Conservation (phyloP, 371 early-diverging fungal genomes). For the Zopfochytrium polystomum region DNA sequence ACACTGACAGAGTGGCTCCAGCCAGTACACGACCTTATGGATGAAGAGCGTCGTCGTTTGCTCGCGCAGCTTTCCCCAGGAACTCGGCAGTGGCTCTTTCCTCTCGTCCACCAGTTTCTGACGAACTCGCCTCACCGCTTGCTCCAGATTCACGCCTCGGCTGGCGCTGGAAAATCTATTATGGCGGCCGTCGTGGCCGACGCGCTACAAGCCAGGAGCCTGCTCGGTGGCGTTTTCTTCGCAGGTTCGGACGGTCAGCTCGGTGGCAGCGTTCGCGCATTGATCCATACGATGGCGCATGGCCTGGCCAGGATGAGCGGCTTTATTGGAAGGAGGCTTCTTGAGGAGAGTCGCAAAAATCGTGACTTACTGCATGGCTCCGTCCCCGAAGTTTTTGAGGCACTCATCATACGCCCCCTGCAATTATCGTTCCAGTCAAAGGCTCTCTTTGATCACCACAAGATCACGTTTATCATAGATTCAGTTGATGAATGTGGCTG, state of each 20-base stretch:
- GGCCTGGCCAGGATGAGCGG: constrained; percentile 13
- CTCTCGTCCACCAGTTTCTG: neutral
- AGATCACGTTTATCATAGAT: constrained; percentile 22
- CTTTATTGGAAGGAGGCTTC: constrained; percentile 9
- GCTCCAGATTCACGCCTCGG: constrained; percentile 20
- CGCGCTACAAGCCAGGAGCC: constrained; percentile 17
- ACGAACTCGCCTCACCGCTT: constrained; percentile 5
- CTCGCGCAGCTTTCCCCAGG: constrained; percentile 4
- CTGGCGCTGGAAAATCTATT: constrained; percentile 29
- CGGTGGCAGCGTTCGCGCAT: too few species aligned
- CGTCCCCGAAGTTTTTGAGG: constrained; percentile 9
- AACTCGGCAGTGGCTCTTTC: constrained; percentile 19
- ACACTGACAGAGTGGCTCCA: constrained; percentile 8
- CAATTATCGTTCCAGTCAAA: neutral
- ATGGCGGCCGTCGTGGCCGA: constrained; percentile 26
- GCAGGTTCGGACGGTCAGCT: constrained; percentile 18
- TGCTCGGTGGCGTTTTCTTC: constrained; percentile 24
- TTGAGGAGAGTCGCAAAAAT: constrained; percentile 4
- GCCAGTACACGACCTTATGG: constrained; percentile 10
- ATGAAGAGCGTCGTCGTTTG: neutral
- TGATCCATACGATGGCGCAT: constrained; percentile 19
- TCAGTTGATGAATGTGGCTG: constrained; percentile 30
- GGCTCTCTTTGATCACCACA: neutral
- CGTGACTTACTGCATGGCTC: constrained; percentile 1
- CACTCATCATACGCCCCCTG: constrained; percentile 8